phyloP scores from a whole-genome alignment of 345 rosid genomes.

The Boechera retrofracta region DNA sequence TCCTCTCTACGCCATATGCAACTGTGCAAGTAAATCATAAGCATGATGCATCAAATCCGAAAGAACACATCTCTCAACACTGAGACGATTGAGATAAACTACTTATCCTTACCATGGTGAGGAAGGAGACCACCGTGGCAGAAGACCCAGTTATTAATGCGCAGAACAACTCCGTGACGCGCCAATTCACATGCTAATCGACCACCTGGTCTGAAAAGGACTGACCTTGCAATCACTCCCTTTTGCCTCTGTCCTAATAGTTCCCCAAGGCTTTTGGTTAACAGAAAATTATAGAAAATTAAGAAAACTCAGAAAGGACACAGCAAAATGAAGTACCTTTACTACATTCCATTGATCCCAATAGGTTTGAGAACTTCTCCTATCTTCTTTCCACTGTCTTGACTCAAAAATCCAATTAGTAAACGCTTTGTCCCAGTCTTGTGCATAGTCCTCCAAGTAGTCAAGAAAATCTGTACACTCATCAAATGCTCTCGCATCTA shows the following conservation, averaged over 20 bases:
- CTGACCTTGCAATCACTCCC: conserved; percentile 86
- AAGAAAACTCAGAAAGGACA: conserved; percentile 8
- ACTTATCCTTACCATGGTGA: conserved; percentile 67
- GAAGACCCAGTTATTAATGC: conserved; percentile 91
- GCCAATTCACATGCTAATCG: conserved; percentile 79
- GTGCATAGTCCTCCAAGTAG: conserved; percentile 56
- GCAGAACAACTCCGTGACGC: conserved; percentile 69
- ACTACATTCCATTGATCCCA: conserved; percentile 85
- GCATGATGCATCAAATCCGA: conserved; percentile 40
- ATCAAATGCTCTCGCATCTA: conserved; percentile 73
- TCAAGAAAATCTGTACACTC: conserved; percentile 78
- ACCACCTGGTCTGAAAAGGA: conserved; percentile 85
- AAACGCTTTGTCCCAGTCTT: conserved; percentile 80
- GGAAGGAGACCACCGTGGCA: conserved; percentile 98
- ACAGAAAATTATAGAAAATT: neutral
- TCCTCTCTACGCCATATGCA: conserved; percentile 83
- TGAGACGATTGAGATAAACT: neutral
- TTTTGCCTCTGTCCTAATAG: conserved; percentile 98
- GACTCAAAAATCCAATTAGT: conserved; percentile 62
- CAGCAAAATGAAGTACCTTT: conserved; percentile 61
- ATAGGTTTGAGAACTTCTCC: conserved; percentile 52
- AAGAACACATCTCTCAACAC: neutral
- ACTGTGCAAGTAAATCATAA: conserved; percentile 57
- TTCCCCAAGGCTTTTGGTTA: conserved; percentile 39
- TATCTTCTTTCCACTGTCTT: conserved; percentile 56